phyloP scores from a whole-genome alignment of 2,329 filamentous ascomycete species.

The Venturia asperata region DNA sequence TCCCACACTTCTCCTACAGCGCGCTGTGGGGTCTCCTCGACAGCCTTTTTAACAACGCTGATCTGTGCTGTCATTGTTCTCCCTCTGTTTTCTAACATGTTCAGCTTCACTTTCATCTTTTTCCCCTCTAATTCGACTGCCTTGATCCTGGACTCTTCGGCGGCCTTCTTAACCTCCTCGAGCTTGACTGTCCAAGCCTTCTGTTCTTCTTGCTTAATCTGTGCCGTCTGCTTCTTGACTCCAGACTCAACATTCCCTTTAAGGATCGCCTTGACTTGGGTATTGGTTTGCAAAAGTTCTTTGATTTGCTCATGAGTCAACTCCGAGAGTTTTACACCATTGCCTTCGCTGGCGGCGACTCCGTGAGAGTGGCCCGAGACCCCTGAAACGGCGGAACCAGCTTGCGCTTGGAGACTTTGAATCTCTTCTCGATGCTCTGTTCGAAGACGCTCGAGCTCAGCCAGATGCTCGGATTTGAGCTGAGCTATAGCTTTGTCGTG shows the following conservation, averaged over 20 bases:
- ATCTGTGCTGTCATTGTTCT: conserved; percentile 63
- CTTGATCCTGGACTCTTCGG: conserved; percentile 47
- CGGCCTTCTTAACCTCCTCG: conserved; percentile 34
- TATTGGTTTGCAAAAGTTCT: conserved; percentile 45
- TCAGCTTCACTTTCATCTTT: conserved; percentile 66
- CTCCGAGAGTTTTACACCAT: not conserved
- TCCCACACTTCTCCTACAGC: conserved; percentile 84
- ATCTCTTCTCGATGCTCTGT: conserved; percentile 9
- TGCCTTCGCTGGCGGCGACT: not conserved
- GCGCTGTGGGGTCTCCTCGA: conserved; percentile 74
- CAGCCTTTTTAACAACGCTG: conserved; percentile 71
- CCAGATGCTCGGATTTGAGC: not conserved
- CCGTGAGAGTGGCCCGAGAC: conserved; percentile 21
- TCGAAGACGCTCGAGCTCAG: conserved; percentile 6
- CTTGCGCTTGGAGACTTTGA: conserved; percentile 7
- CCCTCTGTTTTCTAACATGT: conserved; percentile 67
- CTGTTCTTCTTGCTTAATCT: conserved; percentile 30
- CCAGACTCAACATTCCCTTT: conserved; percentile 51
- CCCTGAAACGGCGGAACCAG: not conserved
- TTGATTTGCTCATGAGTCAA: conserved; percentile 36
- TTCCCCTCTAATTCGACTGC: conserved; percentile 60
- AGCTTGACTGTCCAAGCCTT: conserved; percentile 23
- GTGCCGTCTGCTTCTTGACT: conserved; percentile 33
- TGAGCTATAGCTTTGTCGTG: conserved; percentile 25
- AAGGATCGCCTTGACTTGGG: conserved; percentile 44